These are phyloP conservation scores for Pythium biforme DNA, from an alignment of 352 stramenopile genomes.

Conservation along the genomic window DNA sequence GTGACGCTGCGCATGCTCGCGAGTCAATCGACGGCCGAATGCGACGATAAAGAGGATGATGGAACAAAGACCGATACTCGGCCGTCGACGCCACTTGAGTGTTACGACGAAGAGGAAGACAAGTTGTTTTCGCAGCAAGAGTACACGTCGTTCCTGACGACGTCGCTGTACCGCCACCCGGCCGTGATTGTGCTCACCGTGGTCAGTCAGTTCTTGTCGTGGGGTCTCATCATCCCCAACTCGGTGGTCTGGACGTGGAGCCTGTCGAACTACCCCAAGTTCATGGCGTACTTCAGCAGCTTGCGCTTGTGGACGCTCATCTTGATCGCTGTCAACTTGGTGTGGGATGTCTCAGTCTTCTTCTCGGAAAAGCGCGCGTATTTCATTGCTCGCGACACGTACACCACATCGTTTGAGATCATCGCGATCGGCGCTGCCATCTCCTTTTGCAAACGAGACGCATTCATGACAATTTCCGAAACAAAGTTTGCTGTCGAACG, in stretches of 20 bases:
- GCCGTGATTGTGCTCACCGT: conserved; percentile 6
- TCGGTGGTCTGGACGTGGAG: conserved; percentile 24
- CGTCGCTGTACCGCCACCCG: conserved; percentile 13
- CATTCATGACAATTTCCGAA: conserved; percentile 26
- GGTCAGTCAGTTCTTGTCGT: conserved; percentile 15
- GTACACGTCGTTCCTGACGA: conserved; percentile 15
- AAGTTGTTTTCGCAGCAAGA: conserved; percentile 19
- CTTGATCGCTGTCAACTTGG: conserved; percentile 16
- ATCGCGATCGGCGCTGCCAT: conserved; percentile 23
- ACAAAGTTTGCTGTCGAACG: conserved; percentile 29
- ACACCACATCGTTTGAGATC: conserved; percentile 23
- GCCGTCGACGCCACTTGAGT: not conserved
- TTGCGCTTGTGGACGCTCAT: conserved; percentile 14
- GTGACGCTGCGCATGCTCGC: not conserved
- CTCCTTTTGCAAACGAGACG: conserved; percentile 8
- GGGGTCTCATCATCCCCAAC: conserved; percentile 16
- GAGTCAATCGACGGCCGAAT: not conserved
- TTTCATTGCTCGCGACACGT: conserved; percentile 16
- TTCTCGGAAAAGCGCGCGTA: conserved; percentile 7
- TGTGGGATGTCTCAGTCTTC: conserved; percentile 6
- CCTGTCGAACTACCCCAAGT: conserved; percentile 5
- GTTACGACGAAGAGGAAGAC: conserved; percentile 6
- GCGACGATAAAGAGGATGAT: not conserved
- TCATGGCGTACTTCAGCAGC: conserved; percentile 9
- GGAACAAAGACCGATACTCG: not conserved